Evolutionary conservation across 2,329 filamentous ascomycete species (phyloP).

Genomic region (Tolypocladium paradoxum): DNA sequence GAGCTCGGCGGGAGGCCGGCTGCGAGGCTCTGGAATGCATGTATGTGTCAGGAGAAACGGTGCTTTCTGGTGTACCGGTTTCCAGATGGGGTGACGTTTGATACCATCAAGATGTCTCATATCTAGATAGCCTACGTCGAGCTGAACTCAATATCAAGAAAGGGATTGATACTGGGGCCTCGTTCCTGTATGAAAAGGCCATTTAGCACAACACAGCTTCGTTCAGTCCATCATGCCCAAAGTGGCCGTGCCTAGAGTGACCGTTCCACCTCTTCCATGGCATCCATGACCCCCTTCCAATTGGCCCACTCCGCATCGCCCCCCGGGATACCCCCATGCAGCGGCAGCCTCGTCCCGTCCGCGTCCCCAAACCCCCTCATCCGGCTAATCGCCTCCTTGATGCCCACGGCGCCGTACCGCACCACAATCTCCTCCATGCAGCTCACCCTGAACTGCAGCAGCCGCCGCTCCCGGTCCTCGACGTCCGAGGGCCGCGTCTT

Average conservation of each 20-base stretch:
- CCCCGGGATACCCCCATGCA: conserved; percentile 46
- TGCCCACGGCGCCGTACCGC: conserved; percentile 49
- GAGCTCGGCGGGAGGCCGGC: too few species aligned
- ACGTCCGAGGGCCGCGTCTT: conserved; percentile 22
- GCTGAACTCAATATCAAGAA: too few species aligned
- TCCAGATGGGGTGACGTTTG: too few species aligned
- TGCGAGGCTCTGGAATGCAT: too few species aligned
- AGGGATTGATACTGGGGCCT: too few species aligned
- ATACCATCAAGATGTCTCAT: too few species aligned
- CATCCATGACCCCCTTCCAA: conserved; percentile 34
- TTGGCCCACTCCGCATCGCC: conserved; percentile 46
- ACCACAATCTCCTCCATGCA: conserved; percentile 51
- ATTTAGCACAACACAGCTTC: background rate
- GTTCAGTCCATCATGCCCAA: background rate
- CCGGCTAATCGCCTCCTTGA: conserved; percentile 52
- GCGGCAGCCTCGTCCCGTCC: conserved; percentile 48
- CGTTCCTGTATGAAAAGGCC: background rate
- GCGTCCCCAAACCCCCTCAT: conserved; percentile 48
- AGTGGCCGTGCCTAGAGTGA: conserved; percentile 7
- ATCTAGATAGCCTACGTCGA: too few species aligned
- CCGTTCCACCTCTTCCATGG: conserved; percentile 32
- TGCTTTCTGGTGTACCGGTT: too few species aligned
- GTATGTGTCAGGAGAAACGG: too few species aligned
- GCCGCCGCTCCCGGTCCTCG: conserved; percentile 37
- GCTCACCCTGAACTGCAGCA: conserved; percentile 50